phyloP scores from a whole-genome alignment of 345 rosid genomes.

The Brassica napus region DNA sequence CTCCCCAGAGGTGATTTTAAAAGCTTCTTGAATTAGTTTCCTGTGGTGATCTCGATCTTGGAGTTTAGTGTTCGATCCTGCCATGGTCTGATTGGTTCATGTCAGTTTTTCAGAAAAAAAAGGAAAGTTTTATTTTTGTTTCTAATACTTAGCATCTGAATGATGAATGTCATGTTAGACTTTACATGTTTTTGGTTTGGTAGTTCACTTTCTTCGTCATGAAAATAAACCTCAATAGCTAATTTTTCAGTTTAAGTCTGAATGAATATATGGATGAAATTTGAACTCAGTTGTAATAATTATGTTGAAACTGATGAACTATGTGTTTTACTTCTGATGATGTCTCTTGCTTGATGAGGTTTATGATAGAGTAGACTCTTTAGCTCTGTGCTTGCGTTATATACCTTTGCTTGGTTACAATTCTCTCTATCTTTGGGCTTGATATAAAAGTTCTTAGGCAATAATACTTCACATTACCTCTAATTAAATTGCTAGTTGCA shows the following conservation, averaged over 20 bases:
- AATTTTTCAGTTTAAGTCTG: no score
- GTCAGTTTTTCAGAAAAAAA: constrained; percentile 2
- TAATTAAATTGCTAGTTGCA: neutral
- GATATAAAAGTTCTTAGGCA: neutral
- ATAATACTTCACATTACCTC: neutral
- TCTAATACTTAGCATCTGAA: neutral
- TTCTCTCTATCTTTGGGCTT: neutral
- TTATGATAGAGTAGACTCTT: neutral
- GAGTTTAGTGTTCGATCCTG: neutral
- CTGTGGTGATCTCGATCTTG: neutral
- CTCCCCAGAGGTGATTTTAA: constrained; percentile 59
- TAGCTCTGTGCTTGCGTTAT: neutral
- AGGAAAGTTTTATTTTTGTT: neutral
- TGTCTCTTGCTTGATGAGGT: neutral
- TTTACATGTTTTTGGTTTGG: constrained; percentile 1
- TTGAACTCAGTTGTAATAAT: neutral
- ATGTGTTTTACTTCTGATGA: neutral
- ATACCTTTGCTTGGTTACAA: neutral
- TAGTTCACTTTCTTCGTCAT: neutral
- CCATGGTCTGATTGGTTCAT: neutral
- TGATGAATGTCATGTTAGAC: neutral
- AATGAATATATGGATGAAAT: no score
- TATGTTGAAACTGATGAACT: neutral
- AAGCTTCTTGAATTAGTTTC: neutral
- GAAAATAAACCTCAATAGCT: neutral